Evolutionary conservation across 306 rosid species (phyloP), one percentile per base, ranked within the genome.

Genomic region (Vigna reflexopilosa): DNA sequence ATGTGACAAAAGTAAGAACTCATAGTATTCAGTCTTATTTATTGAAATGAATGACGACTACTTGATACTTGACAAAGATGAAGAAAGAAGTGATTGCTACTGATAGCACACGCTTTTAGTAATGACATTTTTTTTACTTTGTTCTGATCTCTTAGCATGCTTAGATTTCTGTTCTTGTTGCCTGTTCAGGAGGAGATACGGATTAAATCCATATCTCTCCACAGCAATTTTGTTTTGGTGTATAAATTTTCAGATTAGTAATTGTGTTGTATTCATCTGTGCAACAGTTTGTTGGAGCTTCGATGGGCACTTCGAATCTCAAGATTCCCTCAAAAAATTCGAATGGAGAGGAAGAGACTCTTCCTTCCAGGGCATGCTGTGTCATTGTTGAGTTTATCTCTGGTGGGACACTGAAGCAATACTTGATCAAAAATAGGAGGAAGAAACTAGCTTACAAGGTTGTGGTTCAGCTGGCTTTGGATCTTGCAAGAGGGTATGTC

Each of bases 401-500:
- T n/a, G 96, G 96, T 48, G 98, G 98, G 66, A 92, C 97, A 1
- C 86, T 94, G 6, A 92, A 92, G 72, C 90, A 88, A 63, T 94
- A 77, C 75, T 82, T 94, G 74, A 83, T 89, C 9, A 90, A 78
- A 86, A 90, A 86, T 64, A 82, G 89, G 82, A 81, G 87, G 77
- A 89, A 56, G 86, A 94, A 92, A 86, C 94, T 92, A 75, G 85
- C 96, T 69, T 77, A 85, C 75, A 90, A 77, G 89, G 24, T 83
- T 82, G 96, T 94, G 77, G 44, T 94, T 85, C 96, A 89, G 84
- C 89, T 94, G 72, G 97, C 94, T 73, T 88, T 90, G 84, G 98
- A 94, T 80, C 91, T 94, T 75, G 81, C 94, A 11, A 85, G 93
- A 77, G 98, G 98, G 98, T 94, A 49, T 20, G 89, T 81, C 70